Evolutionary conservation across 1,284 basidiomycete genomes (phyloP).

Genomic region (Ustilago hordei): DNA sequence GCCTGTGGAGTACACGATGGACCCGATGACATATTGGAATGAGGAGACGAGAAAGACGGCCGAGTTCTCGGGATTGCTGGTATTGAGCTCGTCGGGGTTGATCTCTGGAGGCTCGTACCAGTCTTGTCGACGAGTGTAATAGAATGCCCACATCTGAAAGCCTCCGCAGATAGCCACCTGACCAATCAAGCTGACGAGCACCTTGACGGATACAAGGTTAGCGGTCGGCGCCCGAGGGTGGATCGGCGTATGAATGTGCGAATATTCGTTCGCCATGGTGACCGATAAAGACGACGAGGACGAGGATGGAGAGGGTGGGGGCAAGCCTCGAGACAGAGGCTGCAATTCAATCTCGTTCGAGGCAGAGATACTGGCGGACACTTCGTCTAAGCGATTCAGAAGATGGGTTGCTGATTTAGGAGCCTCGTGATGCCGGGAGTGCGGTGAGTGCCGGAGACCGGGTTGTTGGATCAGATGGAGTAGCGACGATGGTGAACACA

Average conservation of each 20-base stretch:
- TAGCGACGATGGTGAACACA: not conserved
- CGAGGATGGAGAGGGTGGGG: not conserved
- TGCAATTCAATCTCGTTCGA: constrained; percentile 24
- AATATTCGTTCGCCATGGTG: constrained; percentile 24
- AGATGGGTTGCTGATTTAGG: not conserved
- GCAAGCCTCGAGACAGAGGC: constrained; percentile 29
- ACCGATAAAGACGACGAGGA: not conserved
- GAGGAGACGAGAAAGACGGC: constrained; percentile 92
- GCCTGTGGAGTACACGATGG: constrained; percentile 96
- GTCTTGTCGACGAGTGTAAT: constrained; percentile 85
- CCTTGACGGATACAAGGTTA: constrained; percentile 94
- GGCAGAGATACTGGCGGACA: constrained; percentile 24
- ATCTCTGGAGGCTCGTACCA: constrained; percentile 80
- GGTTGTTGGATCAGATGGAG: not conserved
- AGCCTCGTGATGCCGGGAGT: not conserved
- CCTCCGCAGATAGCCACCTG: constrained; percentile 89
- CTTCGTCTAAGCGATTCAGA: too few species aligned
- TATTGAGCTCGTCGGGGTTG: constrained; percentile 82
- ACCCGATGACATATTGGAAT: constrained; percentile 98
- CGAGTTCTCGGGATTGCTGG: constrained; percentile 94
- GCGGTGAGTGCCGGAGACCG: not conserved
- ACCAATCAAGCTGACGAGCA: constrained; percentile 90
- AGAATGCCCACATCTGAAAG: constrained; percentile 87
- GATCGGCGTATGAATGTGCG: constrained; percentile 71
- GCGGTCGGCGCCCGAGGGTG: constrained; percentile 93